These are phyloP conservation scores for Amanita molliuscula DNA, from an alignment of 768 basidiomycete genomes.

Conservation along the genomic window DNA sequence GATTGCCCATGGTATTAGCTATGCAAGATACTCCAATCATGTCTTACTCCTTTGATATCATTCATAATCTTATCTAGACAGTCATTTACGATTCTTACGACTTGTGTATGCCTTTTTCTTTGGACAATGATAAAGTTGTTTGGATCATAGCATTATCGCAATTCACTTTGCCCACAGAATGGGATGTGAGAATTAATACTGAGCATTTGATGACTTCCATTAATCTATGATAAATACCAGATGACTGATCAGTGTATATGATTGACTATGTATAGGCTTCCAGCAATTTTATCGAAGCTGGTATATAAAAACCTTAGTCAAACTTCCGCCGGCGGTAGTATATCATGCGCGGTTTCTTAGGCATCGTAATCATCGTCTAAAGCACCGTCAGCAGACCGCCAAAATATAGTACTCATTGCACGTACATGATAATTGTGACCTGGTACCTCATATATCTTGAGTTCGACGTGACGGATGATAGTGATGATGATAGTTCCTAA, in stretches of 20 bases:
- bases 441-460: slow-evolving; percentile 68
- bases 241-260: background rate
- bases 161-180: background rate
- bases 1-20: no score
- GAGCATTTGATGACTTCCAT: background rate
- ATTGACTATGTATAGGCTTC: background rate
- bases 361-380: slow-evolving; percentile 92
- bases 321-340: slow-evolving; percentile 57
- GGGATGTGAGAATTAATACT: no score
- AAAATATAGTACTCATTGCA: slow-evolving; percentile 7
- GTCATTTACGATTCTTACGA: slow-evolving; percentile 1
- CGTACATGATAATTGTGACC: slow-evolving; percentile 85
- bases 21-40: background rate
- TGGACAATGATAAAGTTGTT: background rate
- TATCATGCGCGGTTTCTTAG: slow-evolving; percentile 57
- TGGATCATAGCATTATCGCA: background rate
- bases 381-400: slow-evolving; percentile 4
- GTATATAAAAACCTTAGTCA: slow-evolving; percentile 20
- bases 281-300: background rate
- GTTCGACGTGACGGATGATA: slow-evolving; percentile 65
- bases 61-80: background rate
- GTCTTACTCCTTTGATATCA: background rate
- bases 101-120: background rate
- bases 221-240: background rate
- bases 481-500: slow-evolving; percentile 75